These are phyloP conservation scores for Gentiana dahurica DNA, from an alignment of 257 asterid genomes.

Conservation along the genomic window DNA sequence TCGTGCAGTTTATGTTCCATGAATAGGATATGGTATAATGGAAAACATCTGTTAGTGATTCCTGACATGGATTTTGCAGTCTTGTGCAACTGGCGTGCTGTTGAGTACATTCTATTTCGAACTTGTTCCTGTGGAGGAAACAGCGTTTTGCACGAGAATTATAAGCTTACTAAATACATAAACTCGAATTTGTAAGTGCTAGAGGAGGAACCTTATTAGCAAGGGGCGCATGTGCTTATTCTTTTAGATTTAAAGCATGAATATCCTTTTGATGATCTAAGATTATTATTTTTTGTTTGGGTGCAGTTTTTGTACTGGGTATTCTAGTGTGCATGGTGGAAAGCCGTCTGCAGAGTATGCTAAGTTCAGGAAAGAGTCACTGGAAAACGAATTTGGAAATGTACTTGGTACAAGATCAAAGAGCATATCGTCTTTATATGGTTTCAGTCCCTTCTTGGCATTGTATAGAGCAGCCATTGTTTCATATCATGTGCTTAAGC, in stretches of 20 bases:
- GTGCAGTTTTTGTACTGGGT: slow-evolving; percentile 66
- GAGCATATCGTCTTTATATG: slow-evolving; percentile 47
- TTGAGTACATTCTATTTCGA: too few species aligned
- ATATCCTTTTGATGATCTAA: not conserved
- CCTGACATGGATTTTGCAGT: too few species aligned
- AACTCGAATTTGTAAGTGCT: slow-evolving; percentile 6
- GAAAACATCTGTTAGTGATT: too few species aligned
- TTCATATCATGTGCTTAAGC: slow-evolving; percentile 72
- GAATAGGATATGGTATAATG: too few species aligned
- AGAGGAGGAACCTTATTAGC: not conserved
- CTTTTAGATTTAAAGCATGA: not conserved
- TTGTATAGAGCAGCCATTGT: slow-evolving; percentile 82
- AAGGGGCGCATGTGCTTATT: too few species aligned
- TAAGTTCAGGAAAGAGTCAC: slow-evolving; percentile 74
- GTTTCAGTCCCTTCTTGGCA: slow-evolving; percentile 85
- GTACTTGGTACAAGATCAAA: slow-evolving; percentile 47
- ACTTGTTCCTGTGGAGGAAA: not conserved
- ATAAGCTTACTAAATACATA: not conserved
- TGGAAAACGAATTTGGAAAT: slow-evolving; percentile 72
- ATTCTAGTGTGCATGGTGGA: slow-evolving; percentile 92
- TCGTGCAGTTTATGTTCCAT: too few species aligned
- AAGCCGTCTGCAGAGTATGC: slow-evolving; percentile 96
- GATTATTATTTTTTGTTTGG: slow-evolving; percentile 7
- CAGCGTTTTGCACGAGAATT: not conserved
- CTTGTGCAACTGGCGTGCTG: too few species aligned